These are phyloP conservation scores for Aspergillus clavatus DNA, from an alignment of 2,329 filamentous ascomycete species.

Conservation along the genomic window DNA sequence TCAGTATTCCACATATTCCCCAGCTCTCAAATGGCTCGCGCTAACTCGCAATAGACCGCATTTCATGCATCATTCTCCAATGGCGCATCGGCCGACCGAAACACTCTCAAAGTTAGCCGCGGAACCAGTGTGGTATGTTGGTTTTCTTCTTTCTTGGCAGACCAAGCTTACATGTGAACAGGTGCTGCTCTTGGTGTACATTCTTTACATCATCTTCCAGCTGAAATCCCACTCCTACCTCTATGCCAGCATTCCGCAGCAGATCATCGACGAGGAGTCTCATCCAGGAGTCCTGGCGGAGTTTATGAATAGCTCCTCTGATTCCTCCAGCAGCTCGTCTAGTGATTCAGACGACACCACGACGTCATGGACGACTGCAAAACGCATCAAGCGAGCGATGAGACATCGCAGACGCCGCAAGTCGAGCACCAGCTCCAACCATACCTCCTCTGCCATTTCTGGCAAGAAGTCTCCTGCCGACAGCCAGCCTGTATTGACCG, in stretches of 20 bases:
- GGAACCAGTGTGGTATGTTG: slow-evolving; percentile 73
- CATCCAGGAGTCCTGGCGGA: slow-evolving; percentile 78
- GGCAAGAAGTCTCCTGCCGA: slow-evolving; percentile 19
- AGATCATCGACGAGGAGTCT: slow-evolving; percentile 86
- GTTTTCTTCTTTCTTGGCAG: not conserved
- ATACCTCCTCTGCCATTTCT: slow-evolving; percentile 18
- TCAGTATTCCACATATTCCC: slow-evolving; percentile 37
- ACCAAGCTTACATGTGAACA: slow-evolving; percentile 23
- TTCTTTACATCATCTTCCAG: slow-evolving; percentile 81
- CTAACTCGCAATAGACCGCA: slow-evolving; percentile 57
- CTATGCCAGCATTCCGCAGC: slow-evolving; percentile 87
- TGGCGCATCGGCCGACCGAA: slow-evolving; percentile 55
- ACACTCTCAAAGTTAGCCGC: slow-evolving; percentile 79
- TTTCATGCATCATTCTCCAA: slow-evolving; percentile 83
- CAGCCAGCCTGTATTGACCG: slow-evolving; percentile 5
- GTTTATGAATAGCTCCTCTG: slow-evolving; percentile 61
- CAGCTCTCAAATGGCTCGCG: too few species aligned
- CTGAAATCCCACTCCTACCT: slow-evolving; percentile 88
- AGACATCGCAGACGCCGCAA: slow-evolving; percentile 67
- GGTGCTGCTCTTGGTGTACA: slow-evolving; percentile 75
- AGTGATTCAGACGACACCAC: slow-evolving; percentile 63
- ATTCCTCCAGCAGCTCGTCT: slow-evolving; percentile 47
- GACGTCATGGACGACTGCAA: slow-evolving; percentile 67
- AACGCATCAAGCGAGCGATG: slow-evolving; percentile 70
- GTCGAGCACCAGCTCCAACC: slow-evolving; percentile 67